Evolutionary conservation across 768 basidiomycete genomes (phyloP).

Genomic region (Pleurotus citrinopileatus): DNA sequence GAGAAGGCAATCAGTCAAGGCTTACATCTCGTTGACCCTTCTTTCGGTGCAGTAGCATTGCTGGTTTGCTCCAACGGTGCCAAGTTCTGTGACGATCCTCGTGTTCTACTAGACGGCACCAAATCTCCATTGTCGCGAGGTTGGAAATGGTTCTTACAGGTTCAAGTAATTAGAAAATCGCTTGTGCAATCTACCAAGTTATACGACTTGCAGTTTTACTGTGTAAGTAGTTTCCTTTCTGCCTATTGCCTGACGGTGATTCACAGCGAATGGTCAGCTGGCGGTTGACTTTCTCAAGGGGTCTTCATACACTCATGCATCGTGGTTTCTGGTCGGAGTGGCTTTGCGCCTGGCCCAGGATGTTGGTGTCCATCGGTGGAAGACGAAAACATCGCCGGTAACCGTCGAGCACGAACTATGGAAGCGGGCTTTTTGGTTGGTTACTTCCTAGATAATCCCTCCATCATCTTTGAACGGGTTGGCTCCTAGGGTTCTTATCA

Average conservation of each 20-base stretch:
- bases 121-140: slow-evolving; percentile 43
- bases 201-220: slow-evolving; percentile 70
- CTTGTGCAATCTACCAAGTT: slow-evolving; percentile 58
- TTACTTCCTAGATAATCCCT: background rate
- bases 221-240: slow-evolving; percentile 33
- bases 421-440: slow-evolving; percentile 67
- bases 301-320: slow-evolving; percentile 47
- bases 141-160: slow-evolving; percentile 67
- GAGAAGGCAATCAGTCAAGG: slow-evolving; percentile 44
- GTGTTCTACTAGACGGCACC: slow-evolving; percentile 46
- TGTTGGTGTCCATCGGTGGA: slow-evolving; percentile 62
- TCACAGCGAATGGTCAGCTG: slow-evolving; percentile 40
- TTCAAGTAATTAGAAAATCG: slow-evolving; percentile 57
- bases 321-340: slow-evolving; percentile 63
- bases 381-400: slow-evolving; percentile 25
- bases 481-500: slow-evolving; percentile 42
- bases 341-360: slow-evolving; percentile 73
- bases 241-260: background rate
- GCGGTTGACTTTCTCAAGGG: slow-evolving; percentile 44
- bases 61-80: slow-evolving; percentile 30
- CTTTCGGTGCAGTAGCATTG: slow-evolving; percentile 47
- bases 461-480: background rate
- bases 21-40: slow-evolving; percentile 44
- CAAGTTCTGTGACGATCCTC: slow-evolving; percentile 54
- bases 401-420: slow-evolving; percentile 67